Base-by-base conservation (phyloP, 306 rosid genomes). In the Ceratonia siliqua region DNA sequence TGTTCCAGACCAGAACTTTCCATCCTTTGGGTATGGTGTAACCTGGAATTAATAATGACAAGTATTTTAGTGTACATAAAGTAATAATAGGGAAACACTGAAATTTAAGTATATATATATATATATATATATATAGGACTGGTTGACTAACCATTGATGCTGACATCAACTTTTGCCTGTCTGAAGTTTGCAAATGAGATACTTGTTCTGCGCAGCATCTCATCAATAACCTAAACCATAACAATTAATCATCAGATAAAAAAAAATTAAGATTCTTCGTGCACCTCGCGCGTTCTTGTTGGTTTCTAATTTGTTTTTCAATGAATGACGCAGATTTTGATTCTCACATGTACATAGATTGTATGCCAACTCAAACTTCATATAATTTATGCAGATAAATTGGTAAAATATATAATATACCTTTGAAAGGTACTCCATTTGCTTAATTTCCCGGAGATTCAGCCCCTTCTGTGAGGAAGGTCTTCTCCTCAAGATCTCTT, bases 1-100 rank as follows among this genome's bases (percentile, higher is more conserved):
- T 84, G 8, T 50, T 77, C 96, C 96, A 90, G 38, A 88, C 82
- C n/a, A 88, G 45, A 14, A 90, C 79, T 75, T 86, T 90, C 96
- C 96, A 90, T 14, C 91, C 93, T 73, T 85, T 86, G 7, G 96
- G 91, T 74, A 88, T 83, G 1, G 83, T 80, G 32, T 83, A 90
- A 8, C 96, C 93, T 90, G 38, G 28, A 69, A 62, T 30, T 63
- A 43, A 2, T 53, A 43, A 35, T 13, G 42, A 6, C 15, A 13
- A 57, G 9, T 10, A 13, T 4, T 21, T 25, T 58, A 24, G 36
- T 46, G 36, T 56, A 45, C 13, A 2, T 17, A 46, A 79, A 7
- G 27, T 18, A 52, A 10, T 41, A 55, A 25, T 0, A 17, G 48
- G 21, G 25, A 11, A 65, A 4, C 18, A 48, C 1, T 14, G 30